Conservation (phyloP, 1,139 yeast species). For the Diutina siamensis region DNA sequence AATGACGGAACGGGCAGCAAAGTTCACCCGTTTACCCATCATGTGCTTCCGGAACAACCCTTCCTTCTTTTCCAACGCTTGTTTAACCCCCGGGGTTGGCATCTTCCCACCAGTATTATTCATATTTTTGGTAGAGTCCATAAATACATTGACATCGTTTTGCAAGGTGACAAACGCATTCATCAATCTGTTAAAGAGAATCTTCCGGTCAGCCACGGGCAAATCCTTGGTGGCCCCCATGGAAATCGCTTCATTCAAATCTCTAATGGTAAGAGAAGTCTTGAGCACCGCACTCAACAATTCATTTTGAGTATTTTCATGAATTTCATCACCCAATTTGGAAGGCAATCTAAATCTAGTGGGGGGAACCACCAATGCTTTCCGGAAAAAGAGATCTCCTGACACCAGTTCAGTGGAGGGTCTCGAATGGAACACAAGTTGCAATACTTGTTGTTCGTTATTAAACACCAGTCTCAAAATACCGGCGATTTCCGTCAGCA, state of each 20-base stretch:
- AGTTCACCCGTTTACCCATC: slow-evolving; percentile 99
- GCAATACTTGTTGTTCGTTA: slow-evolving; percentile 53
- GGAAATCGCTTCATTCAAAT: slow-evolving; percentile 71
- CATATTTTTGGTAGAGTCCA: slow-evolving; percentile 87
- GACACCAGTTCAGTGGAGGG: slow-evolving; percentile 46
- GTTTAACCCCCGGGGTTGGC: slow-evolving; percentile 92
- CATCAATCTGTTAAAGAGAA: slow-evolving; percentile 81
- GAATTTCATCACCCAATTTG: slow-evolving; percentile 93
- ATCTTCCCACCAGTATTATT: slow-evolving; percentile 53
- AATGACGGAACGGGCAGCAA: slow-evolving; percentile 97
- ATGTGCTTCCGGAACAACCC: slow-evolving; percentile 96
- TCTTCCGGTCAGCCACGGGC: slow-evolving; percentile 46
- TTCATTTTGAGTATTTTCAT: slow-evolving; percentile 90
- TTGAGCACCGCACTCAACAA: slow-evolving; percentile 67
- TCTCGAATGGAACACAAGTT: slow-evolving; percentile 63
- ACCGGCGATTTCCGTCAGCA: slow-evolving; percentile 79
- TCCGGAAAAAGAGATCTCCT: slow-evolving; percentile 88
- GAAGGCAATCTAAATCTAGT: slow-evolving; percentile 94
- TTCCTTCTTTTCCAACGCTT: slow-evolving; percentile 96
- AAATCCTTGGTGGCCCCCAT: slow-evolving; percentile 49
- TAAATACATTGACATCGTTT: slow-evolving; percentile 87
- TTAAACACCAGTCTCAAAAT: slow-evolving; percentile 64
- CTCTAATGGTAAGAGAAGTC: slow-evolving; percentile 75
- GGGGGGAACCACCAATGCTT: slow-evolving; percentile 85
- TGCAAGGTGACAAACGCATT: slow-evolving; percentile 90